Conservation (phyloP, 305 asterid species). For the Fraxinus ornus region DNA sequence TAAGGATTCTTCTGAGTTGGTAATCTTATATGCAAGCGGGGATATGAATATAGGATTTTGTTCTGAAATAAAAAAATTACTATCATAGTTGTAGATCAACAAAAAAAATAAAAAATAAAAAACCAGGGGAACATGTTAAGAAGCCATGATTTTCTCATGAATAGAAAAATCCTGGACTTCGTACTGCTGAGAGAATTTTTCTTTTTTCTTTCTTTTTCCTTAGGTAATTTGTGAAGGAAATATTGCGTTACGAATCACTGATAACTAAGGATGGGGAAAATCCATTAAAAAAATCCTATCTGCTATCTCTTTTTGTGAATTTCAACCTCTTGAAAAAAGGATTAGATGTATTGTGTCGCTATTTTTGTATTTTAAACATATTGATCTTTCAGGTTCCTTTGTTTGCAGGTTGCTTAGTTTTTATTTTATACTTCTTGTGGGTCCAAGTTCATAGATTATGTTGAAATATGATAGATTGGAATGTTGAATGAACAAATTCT, state of each 20-base stretch:
- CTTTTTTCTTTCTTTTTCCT: background rate
- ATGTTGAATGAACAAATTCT: background rate
- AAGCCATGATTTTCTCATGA: background rate
- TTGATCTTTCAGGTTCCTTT: slow-evolving; percentile 1
- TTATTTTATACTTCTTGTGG: background rate
- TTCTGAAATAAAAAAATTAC: background rate
- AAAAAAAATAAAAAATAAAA: background rate
- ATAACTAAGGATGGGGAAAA: background rate
- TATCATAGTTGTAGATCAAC: background rate
- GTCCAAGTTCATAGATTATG: background rate
- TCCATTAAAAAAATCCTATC: background rate
- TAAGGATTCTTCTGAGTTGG: background rate
- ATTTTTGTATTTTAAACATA: background rate
- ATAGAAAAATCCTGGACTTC: background rate
- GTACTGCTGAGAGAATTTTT: background rate
- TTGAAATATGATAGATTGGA: background rate
- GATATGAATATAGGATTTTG: background rate
- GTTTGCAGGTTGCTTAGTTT: background rate
- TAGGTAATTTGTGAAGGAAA: background rate
- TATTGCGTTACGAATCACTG: background rate
- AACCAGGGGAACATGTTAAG: background rate
- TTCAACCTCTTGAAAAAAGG: background rate
- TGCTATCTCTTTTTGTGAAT: background rate
- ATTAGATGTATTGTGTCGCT: background rate
- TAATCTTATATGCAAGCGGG: slow-evolving; percentile 1